phyloP scores from a whole-genome alignment of 768 basidiomycete genomes.

The Mycena rosella region DNA sequence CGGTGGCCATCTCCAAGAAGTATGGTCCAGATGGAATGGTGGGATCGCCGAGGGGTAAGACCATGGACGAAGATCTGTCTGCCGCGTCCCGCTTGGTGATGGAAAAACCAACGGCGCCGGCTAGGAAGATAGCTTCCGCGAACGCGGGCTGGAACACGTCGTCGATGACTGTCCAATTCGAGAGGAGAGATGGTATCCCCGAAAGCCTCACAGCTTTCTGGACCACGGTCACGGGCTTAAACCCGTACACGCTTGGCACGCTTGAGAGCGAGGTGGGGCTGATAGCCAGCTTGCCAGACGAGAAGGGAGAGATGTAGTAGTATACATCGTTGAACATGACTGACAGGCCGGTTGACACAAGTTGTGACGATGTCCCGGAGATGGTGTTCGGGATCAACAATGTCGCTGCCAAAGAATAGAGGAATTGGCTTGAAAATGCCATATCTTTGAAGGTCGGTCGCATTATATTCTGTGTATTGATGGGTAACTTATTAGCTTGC shows the following conservation, averaged over 20 bases:
- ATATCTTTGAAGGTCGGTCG: conserved; percentile 17
- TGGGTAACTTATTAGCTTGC: conserved; percentile 10
- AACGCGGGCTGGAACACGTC: conserved; percentile 25
- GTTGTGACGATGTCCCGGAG: conserved; percentile 7
- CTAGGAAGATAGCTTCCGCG: conserved; percentile 15
- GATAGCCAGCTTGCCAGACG: conserved; percentile 20
- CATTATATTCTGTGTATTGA: conserved; percentile 14
- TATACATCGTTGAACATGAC: conserved; percentile 18
- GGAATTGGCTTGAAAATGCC: conserved; percentile 16
- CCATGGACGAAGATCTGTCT: conserved; percentile 11
- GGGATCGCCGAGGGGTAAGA: conserved; percentile 17
- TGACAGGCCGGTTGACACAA: conserved; percentile 20
- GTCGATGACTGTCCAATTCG: conserved; percentile 22
- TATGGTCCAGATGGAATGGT: conserved; percentile 22
- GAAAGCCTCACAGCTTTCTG: conserved; percentile 19
- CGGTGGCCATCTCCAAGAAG: conserved; percentile 19
- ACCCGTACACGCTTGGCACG: conserved; percentile 23
- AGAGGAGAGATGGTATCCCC: conserved; percentile 20
- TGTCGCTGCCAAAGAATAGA: conserved; percentile 15
- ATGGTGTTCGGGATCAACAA: conserved; percentile 8
- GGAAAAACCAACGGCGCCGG: conserved; percentile 17
- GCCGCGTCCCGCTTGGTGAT: conserved; percentile 14
- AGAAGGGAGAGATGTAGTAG: conserved; percentile 22
- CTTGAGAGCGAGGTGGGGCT: conserved; percentile 14
- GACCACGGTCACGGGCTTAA: conserved; percentile 22